These are phyloP conservation scores for Basipetospora chlamydospora DNA, from an alignment of 2,329 filamentous ascomycete species.

Conservation along the genomic window DNA sequence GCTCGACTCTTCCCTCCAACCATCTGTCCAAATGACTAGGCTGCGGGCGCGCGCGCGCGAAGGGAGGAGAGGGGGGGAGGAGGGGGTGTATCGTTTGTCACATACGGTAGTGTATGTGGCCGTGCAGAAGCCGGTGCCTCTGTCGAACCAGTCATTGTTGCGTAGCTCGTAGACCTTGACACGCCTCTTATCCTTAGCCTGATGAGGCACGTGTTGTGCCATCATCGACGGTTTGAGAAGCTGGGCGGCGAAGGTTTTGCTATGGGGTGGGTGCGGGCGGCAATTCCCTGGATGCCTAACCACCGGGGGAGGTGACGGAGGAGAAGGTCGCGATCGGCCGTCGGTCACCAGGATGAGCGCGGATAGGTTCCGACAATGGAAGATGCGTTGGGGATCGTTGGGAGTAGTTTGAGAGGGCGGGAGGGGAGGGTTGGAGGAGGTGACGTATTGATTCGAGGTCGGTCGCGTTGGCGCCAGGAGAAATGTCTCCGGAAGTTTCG, in stretches of 20 bases:
- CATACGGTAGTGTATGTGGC: slow-evolving; percentile 62
- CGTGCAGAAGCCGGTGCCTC: slow-evolving; percentile 89
- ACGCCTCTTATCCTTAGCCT: slow-evolving; percentile 53
- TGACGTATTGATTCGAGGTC: slow-evolving; percentile 4
- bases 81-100: too few species aligned
- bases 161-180: slow-evolving; percentile 98
- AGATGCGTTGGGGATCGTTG: slow-evolving; percentile 19
- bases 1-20: too few species aligned
- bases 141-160: slow-evolving; percentile 98
- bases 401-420: slow-evolving; percentile 8
- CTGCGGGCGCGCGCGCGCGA: neutral
- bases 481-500: neutral
- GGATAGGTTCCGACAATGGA: slow-evolving; percentile 14
- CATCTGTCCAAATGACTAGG: too few species aligned
- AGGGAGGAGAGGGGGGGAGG: slow-evolving; percentile 4
- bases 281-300: too few species aligned
- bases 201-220: slow-evolving; percentile 58
- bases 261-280: too few species aligned
- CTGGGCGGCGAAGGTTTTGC: too few species aligned
- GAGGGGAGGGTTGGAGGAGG: slow-evolving; percentile 1
- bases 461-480: slow-evolving; percentile 4
- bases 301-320: too few species aligned
- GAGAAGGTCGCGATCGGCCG: too few species aligned
- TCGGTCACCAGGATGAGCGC: too few species aligned
- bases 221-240: slow-evolving; percentile 52